phyloP scores from a whole-genome alignment of 805 yeast genomes.

The Wickerhamiella vanderwaltii region DNA sequence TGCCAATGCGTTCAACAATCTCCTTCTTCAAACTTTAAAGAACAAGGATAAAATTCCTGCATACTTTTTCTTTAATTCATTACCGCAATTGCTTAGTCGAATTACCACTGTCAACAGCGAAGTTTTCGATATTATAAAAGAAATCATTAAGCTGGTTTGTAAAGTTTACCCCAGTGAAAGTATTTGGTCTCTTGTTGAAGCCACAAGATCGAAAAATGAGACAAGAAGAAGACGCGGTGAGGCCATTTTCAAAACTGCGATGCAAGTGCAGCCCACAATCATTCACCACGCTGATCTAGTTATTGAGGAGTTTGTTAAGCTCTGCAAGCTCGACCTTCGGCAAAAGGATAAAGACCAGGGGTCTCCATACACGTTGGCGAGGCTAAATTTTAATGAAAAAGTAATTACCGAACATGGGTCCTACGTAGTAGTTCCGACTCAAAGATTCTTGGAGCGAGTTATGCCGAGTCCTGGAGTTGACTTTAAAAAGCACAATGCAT shows the following conservation, averaged over 20 bases:
- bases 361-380: not conserved
- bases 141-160: conserved; percentile 47
- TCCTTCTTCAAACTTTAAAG: conserved; percentile 11
- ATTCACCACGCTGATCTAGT: not conserved
- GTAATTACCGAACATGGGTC: not conserved
- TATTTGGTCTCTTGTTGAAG: conserved; percentile 72
- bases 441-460: conserved; percentile 18
- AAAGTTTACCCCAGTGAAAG: conserved; percentile 66
- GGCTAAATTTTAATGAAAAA: not conserved
- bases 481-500: conserved; percentile 9
- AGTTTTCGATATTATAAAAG: conserved; percentile 43
- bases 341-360: not conserved
- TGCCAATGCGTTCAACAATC: not conserved
- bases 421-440: conserved; percentile 22
- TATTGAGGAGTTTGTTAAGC: not conserved
- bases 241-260: conserved; percentile 28
- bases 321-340: conserved; percentile 5
- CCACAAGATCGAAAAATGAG: conserved; percentile 44
- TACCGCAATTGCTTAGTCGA: conserved; percentile 78
- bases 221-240: conserved; percentile 38
- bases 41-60: conserved; percentile 37
- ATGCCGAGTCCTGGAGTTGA: conserved; percentile 13
- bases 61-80: conserved; percentile 64
- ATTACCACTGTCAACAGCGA: conserved; percentile 48
- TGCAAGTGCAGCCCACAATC: conserved; percentile 8